These are phyloP conservation scores for Mrakia blollopis DNA, from an alignment of 768 basidiomycete species.

Conservation along the genomic window DNA sequence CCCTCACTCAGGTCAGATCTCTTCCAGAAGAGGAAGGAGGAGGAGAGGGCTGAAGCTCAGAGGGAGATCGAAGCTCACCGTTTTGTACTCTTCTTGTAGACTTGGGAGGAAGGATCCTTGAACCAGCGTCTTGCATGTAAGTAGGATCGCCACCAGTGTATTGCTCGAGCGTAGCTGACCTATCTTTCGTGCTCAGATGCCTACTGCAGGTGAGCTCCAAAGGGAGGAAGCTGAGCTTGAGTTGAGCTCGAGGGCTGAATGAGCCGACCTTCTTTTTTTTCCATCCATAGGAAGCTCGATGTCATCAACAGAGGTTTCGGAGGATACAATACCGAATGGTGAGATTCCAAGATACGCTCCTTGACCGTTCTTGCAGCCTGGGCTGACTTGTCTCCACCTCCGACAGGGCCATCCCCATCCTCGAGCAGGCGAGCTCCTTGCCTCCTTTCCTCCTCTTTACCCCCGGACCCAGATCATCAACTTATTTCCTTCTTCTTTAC, in stretches of 20 bases:
- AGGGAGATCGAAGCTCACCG: neutral
- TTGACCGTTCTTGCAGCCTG: no score
- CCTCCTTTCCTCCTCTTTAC: neutral
- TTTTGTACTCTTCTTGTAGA: neutral
- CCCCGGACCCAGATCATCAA: no score
- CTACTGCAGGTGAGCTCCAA: conserved; percentile 18
- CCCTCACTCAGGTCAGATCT: neutral
- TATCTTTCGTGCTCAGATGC: neutral
- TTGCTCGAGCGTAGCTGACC: neutral
- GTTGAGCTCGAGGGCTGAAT: neutral
- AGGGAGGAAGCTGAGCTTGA: no score
- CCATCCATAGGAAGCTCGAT: conserved; percentile 21
- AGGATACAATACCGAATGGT: conserved; percentile 81
- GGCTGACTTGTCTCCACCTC: neutral
- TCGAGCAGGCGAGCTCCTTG: conserved; percentile 60
- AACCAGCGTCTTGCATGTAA: conserved; percentile 28
- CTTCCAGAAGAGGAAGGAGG: neutral
- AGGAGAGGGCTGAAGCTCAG: neutral
- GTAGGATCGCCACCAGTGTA: neutral
- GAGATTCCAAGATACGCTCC: no score
- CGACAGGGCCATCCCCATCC: conserved; percentile 61
- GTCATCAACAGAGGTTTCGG: conserved; percentile 29
- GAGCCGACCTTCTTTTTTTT: neutral
- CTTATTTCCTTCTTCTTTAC: no score
- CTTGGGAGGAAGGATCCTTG: conserved; percentile 28